Percentiles rank a stretch among this genome's conserved stretches.
phyloP scores from a whole-genome alignment of 2,329 filamentous ascomycete species.

The Tolypocladium nubicola region DNA sequence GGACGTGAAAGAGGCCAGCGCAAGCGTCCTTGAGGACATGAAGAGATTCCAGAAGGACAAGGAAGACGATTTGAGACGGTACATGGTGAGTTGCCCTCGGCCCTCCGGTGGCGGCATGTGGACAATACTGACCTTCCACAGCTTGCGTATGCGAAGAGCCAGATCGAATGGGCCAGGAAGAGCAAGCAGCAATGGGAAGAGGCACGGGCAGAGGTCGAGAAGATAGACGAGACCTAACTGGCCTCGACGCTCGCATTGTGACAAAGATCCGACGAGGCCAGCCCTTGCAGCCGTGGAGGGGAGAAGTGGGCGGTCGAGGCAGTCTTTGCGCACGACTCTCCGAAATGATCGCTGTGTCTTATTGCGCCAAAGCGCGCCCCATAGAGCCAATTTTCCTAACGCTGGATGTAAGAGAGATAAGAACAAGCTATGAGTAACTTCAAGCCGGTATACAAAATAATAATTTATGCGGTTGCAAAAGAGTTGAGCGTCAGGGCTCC shows the following conservation, averaged over 20 bases:
- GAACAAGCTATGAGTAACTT: neutral
- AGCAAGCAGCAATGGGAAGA: conserved; percentile 88
- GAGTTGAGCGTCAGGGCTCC: no score
- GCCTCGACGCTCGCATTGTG: neutral
- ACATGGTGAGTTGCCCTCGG: conserved; percentile 64
- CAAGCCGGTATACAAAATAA: neutral
- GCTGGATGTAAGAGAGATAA: neutral
- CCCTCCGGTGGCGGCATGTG: neutral
- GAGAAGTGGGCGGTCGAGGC: neutral
- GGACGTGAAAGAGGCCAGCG: conserved; percentile 87
- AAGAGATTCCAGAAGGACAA: conserved; percentile 92
- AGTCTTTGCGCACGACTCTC: neutral
- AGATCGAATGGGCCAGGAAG: conserved; percentile 89
- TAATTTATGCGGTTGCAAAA: no score
- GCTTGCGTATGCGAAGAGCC: conserved; percentile 86
- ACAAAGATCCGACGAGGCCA: neutral
- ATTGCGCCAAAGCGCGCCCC: neutral
- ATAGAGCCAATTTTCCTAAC: neutral
- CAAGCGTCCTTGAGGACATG: conserved; percentile 78
- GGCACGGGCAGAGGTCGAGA: conserved; percentile 74
- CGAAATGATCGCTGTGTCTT: neutral
- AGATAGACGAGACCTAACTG: conserved; percentile 58
- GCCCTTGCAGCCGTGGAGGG: neutral
- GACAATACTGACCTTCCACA: conserved; percentile 26
- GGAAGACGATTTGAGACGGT: conserved; percentile 83